These are phyloP conservation scores for Cutaneotrichosporon mucoides DNA, from an alignment of 1,284 basidiomycete genomes.

Conservation along the genomic window DNA sequence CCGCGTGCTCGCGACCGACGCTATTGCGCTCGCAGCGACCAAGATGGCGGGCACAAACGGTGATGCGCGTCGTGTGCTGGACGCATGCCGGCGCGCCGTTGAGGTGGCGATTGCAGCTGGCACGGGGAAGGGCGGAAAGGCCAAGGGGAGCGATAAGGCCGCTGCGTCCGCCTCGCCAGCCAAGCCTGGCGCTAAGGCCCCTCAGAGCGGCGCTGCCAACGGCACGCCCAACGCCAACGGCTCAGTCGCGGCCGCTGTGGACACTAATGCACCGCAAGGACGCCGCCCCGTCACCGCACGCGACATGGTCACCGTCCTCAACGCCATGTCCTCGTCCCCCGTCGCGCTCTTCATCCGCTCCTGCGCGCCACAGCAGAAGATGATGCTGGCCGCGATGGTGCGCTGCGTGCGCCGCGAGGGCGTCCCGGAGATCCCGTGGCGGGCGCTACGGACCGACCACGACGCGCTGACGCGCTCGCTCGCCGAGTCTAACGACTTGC, in stretches of 20 bases:
- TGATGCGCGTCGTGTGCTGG: slow-evolving; percentile 87
- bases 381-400: slow-evolving; percentile 80
- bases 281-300: slow-evolving; percentile 59
- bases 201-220: too few relatives aligned
- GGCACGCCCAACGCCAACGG: too few relatives aligned
- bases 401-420: slow-evolving; percentile 80
- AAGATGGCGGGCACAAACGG: slow-evolving; percentile 90
- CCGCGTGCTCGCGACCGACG: slow-evolving; percentile 60
- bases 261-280: too few relatives aligned
- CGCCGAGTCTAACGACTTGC: slow-evolving; percentile 38
- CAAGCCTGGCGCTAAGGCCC: not conserved
- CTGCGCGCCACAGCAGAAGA: slow-evolving; percentile 77
- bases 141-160: not conserved
- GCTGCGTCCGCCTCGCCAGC: not conserved
- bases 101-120: slow-evolving; percentile 57
- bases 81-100: slow-evolving; percentile 83
- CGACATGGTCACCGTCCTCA: slow-evolving; percentile 77
- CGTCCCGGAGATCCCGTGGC: slow-evolving; percentile 79
- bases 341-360: slow-evolving; percentile 74
- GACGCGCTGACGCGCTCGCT: slow-evolving; percentile 43
- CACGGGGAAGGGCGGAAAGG: not conserved
- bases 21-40: slow-evolving; percentile 83
- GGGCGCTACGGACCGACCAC: slow-evolving; percentile 53
- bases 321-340: slow-evolving; percentile 86
- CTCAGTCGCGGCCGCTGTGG: too few relatives aligned